A percentile compares a stretch with the other conserved stretches of the same genome.
Evolutionary conservation across 208 protist genomes (phyloP).

Genomic region (Leptomonas pyrrhocoris): DNA sequence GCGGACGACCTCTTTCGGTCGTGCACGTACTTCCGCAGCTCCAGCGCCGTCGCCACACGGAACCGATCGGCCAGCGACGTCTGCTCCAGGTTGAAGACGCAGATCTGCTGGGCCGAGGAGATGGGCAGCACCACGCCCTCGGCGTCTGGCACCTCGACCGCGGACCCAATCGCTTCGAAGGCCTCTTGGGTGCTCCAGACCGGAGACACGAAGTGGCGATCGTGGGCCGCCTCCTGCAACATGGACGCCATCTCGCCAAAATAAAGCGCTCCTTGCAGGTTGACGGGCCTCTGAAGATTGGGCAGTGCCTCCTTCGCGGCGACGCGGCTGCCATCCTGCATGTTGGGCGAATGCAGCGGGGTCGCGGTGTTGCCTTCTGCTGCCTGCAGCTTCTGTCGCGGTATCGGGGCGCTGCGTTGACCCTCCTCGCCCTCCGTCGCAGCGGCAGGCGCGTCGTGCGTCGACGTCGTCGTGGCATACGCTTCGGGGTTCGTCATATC

Average conservation of each 20-base stretch:
- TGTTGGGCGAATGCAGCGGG: not conserved
- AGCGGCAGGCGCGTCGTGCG: not conserved
- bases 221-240: constrained; percentile 18
- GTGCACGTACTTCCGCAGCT: constrained; percentile 7
- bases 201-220: constrained; percentile 42
- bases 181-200: constrained; percentile 43
- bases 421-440: no score
- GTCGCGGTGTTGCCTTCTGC: not conserved
- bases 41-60: not conserved
- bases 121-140: constrained; percentile 31
- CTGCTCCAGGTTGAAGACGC: constrained; percentile 70
- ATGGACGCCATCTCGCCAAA: constrained; percentile 27
- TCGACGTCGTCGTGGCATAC: not conserved
- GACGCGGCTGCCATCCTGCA: not conserved
- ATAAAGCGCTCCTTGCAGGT: constrained; percentile 31
- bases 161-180: constrained; percentile 24
- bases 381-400: not conserved
- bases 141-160: constrained; percentile 25
- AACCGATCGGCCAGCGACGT: constrained; percentile 26
- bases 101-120: not conserved
- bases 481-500: not conserved
- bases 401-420: no score
- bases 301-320: no score
- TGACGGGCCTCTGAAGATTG: constrained; percentile 1
- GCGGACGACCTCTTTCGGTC: not conserved